Evolutionary conservation across 345 rosid genomes (phyloP).

Genomic region (Dipteronia dyeriana): DNA sequence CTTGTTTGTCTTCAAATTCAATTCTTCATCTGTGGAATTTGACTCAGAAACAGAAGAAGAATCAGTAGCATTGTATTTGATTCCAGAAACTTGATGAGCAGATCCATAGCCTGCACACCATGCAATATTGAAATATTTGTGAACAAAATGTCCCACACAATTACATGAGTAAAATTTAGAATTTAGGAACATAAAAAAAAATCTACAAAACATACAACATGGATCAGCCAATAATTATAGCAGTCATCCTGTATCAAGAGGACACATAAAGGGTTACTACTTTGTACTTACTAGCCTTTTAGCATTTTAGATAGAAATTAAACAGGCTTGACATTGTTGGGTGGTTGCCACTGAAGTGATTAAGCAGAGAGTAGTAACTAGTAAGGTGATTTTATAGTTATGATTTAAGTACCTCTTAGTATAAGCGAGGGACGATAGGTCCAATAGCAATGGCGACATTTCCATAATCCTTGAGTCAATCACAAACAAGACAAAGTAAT

Average conservation of each 20-base stretch:
- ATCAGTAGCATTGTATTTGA: slow-evolving; percentile 28
- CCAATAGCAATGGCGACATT: slow-evolving; percentile 56
- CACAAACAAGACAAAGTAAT: slow-evolving; percentile 18
- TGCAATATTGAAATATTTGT: slow-evolving; percentile 18
- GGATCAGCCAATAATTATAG: neutral
- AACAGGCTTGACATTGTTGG: neutral
- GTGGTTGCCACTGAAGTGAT: neutral
- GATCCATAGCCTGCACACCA: slow-evolving; percentile 47
- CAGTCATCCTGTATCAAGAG: neutral
- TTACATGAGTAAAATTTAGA: neutral
- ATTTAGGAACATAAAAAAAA: neutral
- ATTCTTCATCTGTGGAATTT: slow-evolving; percentile 4
- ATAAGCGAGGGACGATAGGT: slow-evolving; percentile 22
- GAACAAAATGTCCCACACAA: neutral
- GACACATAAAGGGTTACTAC: no score
- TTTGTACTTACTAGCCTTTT: no score
- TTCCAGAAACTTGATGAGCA: slow-evolving; percentile 29
- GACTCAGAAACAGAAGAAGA: slow-evolving; percentile 20
- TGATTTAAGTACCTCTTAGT: slow-evolving; percentile 13
- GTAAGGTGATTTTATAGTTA: neutral
- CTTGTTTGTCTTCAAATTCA: slow-evolving; percentile 15
- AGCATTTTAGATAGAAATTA: neutral
- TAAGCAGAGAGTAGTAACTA: neutral
- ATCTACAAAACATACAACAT: neutral
- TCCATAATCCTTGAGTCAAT: slow-evolving; percentile 45